These are phyloP conservation scores for Aspergillus bombycis DNA, from an alignment of 2,329 filamentous ascomycete genomes.

Conservation along the genomic window DNA sequence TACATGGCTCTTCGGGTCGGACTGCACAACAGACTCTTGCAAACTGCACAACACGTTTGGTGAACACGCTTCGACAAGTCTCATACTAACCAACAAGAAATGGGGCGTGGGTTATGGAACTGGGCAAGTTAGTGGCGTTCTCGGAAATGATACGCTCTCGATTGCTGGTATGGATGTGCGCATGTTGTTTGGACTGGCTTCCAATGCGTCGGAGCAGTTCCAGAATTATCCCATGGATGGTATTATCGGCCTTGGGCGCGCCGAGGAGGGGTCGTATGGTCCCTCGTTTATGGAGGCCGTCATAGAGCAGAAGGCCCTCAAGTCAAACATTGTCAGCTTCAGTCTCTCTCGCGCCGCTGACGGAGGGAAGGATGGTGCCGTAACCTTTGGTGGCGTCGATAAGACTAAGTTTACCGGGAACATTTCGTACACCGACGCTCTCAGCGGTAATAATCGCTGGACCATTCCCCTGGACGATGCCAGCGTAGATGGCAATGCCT, in stretches of 20 bases:
- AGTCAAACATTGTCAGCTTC: slow-evolving; percentile 71
- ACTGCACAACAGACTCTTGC: slow-evolving; percentile 70
- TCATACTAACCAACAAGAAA: slow-evolving; percentile 54
- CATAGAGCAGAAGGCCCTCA: slow-evolving; percentile 58
- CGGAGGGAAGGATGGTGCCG: slow-evolving; percentile 69
- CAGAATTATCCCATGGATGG: slow-evolving; percentile 81
- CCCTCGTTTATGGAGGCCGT: slow-evolving; percentile 71
- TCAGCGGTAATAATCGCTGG: slow-evolving; percentile 65
- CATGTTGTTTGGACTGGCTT: slow-evolving; percentile 73
- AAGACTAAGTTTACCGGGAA: slow-evolving; percentile 67
- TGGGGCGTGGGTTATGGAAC: slow-evolving; percentile 78
- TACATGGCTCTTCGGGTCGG: slow-evolving; percentile 79
- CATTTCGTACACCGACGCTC: slow-evolving; percentile 66
- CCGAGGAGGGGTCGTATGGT: slow-evolving; percentile 52
- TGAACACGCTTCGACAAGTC: slow-evolving; percentile 64
- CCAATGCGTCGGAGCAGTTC: slow-evolving; percentile 74
- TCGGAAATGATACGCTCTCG: slow-evolving; percentile 68
- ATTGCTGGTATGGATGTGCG: slow-evolving; percentile 67
- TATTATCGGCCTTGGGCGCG: slow-evolving; percentile 76
- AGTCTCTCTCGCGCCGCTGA: slow-evolving; percentile 70
- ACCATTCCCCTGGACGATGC: slow-evolving; percentile 70
- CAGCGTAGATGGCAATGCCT: slow-evolving; percentile 61
- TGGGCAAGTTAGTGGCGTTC: slow-evolving; percentile 69
- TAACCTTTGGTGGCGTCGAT: slow-evolving; percentile 76
- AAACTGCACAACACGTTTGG: slow-evolving; percentile 71